phyloP scores from a whole-genome alignment of 768 basidiomycete species.

The Amanita subjunquillea region DNA sequence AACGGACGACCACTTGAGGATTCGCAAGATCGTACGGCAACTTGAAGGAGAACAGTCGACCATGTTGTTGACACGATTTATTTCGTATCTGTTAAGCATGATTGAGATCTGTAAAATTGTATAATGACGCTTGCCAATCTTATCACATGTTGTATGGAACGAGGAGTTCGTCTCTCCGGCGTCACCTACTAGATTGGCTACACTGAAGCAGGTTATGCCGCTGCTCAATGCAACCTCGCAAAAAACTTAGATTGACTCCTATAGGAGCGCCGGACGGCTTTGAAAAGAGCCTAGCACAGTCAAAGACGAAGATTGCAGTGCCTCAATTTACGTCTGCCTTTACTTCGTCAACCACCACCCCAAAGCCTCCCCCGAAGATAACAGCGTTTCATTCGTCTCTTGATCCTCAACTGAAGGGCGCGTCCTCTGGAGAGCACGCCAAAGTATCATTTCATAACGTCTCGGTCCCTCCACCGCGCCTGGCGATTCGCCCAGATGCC shows the following conservation, averaged over 20 bases:
- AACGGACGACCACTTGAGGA: too few relatives aligned
- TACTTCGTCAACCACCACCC: neutral
- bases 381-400: neutral
- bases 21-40: too few relatives aligned
- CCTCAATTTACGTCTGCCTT: constrained; percentile 4
- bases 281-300: neutral
- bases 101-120: too few relatives aligned
- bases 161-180: too few relatives aligned
- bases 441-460: too few relatives aligned
- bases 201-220: neutral
- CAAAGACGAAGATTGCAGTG: neutral
- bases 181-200: too few relatives aligned
- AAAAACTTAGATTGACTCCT: constrained; percentile 1
- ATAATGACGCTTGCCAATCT: neutral
- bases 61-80: too few relatives aligned
- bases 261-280: neutral
- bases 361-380: neutral
- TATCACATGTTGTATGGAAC: too few relatives aligned
- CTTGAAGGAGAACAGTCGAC: too few relatives aligned
- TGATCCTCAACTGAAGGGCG: neutral
- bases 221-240: constrained; percentile 3
- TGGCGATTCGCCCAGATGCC: neutral
- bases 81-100: too few relatives aligned
- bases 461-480: neutral
- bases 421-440: neutral